Evolutionary conservation across 139 green algal genomes (phyloP).

Genomic region (Chloropicon primus): DNA sequence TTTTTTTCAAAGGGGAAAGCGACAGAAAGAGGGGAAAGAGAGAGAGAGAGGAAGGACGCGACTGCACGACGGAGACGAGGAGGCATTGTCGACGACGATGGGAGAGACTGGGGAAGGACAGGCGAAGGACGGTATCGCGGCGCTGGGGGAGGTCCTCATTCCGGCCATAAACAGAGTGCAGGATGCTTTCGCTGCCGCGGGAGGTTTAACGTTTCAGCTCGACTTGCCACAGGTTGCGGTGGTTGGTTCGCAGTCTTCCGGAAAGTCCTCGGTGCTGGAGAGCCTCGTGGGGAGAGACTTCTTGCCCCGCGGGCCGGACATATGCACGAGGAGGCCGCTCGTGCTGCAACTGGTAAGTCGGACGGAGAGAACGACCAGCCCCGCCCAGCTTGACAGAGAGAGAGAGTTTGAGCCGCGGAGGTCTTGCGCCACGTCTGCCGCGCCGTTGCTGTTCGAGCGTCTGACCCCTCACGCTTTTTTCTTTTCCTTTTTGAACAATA

Average conservation of each 20-base stretch:
- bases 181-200: slow-evolving; percentile 60
- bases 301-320: slow-evolving; percentile 62
- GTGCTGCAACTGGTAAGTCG: slow-evolving; percentile 75
- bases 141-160: slow-evolving; percentile 64
- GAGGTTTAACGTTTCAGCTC: slow-evolving; percentile 54
- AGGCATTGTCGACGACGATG: too few species aligned
- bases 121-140: neutral
- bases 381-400: too few species aligned
- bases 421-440: neutral
- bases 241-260: slow-evolving; percentile 83
- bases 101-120: neutral
- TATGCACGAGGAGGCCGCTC: slow-evolving; percentile 67
- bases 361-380: too few species aligned
- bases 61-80: too few species aligned
- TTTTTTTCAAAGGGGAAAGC: neutral
- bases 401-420: neutral
- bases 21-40: neutral
- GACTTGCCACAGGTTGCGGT: slow-evolving; percentile 85
- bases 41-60: neutral
- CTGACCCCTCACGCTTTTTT: neutral
- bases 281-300: slow-evolving; percentile 81
- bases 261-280: slow-evolving; percentile 90
- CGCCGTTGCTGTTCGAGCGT: neutral
- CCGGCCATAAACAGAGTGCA: slow-evolving; percentile 81
- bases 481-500: neutral